Conservation (phyloP, 768 basidiomycete species). For the Mycena venus region DNA sequence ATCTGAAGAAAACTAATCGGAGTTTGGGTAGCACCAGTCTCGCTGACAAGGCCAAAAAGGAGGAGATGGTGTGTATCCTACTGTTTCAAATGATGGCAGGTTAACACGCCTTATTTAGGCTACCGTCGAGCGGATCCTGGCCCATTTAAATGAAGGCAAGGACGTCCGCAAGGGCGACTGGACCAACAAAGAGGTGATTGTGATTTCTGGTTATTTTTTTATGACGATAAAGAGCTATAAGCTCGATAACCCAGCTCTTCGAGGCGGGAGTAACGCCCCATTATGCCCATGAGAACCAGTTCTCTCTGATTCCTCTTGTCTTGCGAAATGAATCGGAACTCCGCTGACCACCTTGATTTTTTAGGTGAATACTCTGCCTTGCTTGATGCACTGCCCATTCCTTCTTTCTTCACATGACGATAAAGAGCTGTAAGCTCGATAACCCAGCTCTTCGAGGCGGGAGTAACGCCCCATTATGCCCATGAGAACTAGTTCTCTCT, state of each 20-base stretch:
- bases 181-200: slow-evolving; percentile 94
- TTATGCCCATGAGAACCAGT: slow-evolving; percentile 71
- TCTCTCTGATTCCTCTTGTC: slow-evolving; percentile 49
- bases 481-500: slow-evolving; percentile 61
- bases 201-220: slow-evolving; percentile 1
- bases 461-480: slow-evolving; percentile 74
- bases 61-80: slow-evolving; percentile 80
- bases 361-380: not conserved
- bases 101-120: slow-evolving; percentile 60
- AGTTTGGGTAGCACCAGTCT: slow-evolving; percentile 81
- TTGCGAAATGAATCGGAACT: slow-evolving; percentile 4
- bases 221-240: slow-evolving; percentile 80
- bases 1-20: slow-evolving; percentile 79
- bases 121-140: slow-evolving; percentile 87
- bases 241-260: slow-evolving; percentile 94
- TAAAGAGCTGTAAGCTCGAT: slow-evolving; percentile 77
- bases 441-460: slow-evolving; percentile 86
- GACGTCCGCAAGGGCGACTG: slow-evolving; percentile 95
- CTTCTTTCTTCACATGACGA: slow-evolving; percentile 57
- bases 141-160: slow-evolving; percentile 83
- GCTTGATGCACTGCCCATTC: not conserved
- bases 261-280: slow-evolving; percentile 89
- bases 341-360: slow-evolving; percentile 29
- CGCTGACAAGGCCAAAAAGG: slow-evolving; percentile 95
- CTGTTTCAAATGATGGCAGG: slow-evolving; percentile 8